A percentile compares a stretch with the other conserved stretches of the same genome.
Conservation (phyloP, 2,329 filamentous ascomycete genomes). For the Xylaria sp. region DNA sequence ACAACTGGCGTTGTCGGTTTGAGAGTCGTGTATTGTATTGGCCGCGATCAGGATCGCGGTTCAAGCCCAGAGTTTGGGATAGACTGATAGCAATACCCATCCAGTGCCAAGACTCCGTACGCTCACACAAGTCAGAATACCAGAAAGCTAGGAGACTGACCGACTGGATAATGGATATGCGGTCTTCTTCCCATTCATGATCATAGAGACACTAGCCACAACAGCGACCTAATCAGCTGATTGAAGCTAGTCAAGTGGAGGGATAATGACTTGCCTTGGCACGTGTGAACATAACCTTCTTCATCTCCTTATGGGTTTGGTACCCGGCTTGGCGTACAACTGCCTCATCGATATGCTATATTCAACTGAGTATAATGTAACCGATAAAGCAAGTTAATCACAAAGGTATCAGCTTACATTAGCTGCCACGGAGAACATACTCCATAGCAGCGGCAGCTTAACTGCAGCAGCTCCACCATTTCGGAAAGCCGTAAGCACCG, state of each 20-base stretch:
- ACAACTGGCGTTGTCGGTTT: conserved; percentile 42
- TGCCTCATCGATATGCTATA: conserved; percentile 29
- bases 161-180: conserved; percentile 34
- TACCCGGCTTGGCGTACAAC: conserved; percentile 33
- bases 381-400: conserved; percentile 24
- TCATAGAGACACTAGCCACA: conserved; percentile 26
- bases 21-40: conserved; percentile 31
- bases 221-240: not conserved
- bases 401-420: not conserved
- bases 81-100: conserved; percentile 36
- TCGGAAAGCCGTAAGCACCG: conserved; percentile 46
- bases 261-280: conserved; percentile 23
- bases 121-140: conserved; percentile 33
- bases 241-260: not conserved
- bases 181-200: conserved; percentile 31
- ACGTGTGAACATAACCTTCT: conserved; percentile 32
- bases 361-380: conserved; percentile 1
- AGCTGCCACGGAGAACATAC: not conserved
- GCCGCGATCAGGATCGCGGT: conserved; percentile 30
- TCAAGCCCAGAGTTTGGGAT: conserved; percentile 32
- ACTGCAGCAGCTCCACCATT: conserved; percentile 44
- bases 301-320: conserved; percentile 35
- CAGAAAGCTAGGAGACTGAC: conserved; percentile 34
- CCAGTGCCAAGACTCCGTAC: conserved; percentile 34
- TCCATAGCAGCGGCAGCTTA: not conserved